These are phyloP conservation scores for Gnomoniopsis smithogilvyi DNA, from an alignment of 2,329 filamentous ascomycete species.

Conservation along the genomic window DNA sequence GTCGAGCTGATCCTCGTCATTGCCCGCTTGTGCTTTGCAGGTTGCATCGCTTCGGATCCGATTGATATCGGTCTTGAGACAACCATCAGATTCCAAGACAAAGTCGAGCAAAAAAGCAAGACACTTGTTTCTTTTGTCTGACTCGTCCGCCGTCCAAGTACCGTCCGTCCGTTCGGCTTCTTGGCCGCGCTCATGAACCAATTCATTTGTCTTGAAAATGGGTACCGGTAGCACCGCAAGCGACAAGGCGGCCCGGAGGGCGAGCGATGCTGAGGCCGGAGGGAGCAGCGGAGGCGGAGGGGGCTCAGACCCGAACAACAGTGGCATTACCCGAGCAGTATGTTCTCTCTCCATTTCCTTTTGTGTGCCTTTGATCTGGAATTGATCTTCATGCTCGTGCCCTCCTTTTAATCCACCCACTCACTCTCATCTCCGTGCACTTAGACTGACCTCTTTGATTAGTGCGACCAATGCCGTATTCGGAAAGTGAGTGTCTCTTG, in stretches of 20 bases:
- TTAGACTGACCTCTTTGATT: neutral
- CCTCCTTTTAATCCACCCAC: neutral
- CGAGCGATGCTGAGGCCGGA: constrained; percentile 8
- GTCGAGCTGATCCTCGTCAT: no score
- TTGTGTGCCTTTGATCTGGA: neutral
- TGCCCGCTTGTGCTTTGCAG: no score
- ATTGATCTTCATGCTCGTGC: neutral
- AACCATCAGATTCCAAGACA: no score
- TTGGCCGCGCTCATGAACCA: no score
- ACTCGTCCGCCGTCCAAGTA: no score
- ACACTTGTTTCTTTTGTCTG: no score
- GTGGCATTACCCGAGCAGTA: constrained; percentile 17
- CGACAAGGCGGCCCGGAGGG: neutral
- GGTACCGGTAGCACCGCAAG: neutral
- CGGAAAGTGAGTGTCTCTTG: constrained; percentile 30
- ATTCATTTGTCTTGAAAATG: no score
- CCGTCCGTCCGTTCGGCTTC: no score
- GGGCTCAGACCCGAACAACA: constrained; percentile 6
- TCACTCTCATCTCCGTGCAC: neutral
- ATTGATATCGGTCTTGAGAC: no score
- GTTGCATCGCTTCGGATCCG: no score
- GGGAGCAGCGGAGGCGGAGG: constrained; percentile 8
- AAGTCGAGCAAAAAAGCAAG: no score
- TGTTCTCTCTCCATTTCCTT: neutral
- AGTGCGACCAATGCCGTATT: constrained; percentile 38